These are phyloP conservation scores for Puccinia polysora DNA, from an alignment of 1,284 basidiomycete genomes.

Conservation along the genomic window DNA sequence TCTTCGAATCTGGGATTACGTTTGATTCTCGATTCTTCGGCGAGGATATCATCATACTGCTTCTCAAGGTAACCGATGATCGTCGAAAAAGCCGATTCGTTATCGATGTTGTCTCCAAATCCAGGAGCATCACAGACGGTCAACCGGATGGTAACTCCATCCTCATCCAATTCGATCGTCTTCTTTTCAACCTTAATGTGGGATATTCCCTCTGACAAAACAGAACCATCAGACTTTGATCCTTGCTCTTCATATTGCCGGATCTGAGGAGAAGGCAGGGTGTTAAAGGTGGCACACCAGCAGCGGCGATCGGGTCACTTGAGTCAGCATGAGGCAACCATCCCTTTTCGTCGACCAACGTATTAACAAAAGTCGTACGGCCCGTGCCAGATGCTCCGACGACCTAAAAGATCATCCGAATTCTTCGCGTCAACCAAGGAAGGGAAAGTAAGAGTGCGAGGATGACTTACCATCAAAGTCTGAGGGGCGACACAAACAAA, in stretches of 20 bases:
- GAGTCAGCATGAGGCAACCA: constrained; percentile 21
- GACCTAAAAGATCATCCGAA: constrained; percentile 8
- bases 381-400: constrained; percentile 85
- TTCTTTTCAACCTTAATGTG: constrained; percentile 50
- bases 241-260: background rate
- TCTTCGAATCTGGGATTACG: constrained; percentile 99
- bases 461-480: constrained; percentile 26
- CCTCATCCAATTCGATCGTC: constrained; percentile 79
- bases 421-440: background rate
- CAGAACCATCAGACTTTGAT: background rate
- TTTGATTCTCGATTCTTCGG: constrained; percentile 98
- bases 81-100: constrained; percentile 67
- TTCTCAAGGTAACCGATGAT: constrained; percentile 95
- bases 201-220: constrained; percentile 49
- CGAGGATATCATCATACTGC: constrained; percentile 98
- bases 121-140: constrained; percentile 99
- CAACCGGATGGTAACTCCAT: constrained; percentile 92
- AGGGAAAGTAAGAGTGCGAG: background rate
- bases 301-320: constrained; percentile 10
- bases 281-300: background rate
- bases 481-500: background rate
- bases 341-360: constrained; percentile 57
- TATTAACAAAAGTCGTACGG: constrained; percentile 95
- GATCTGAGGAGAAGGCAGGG: background rate
- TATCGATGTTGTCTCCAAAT: constrained; percentile 98